A percentile compares a stretch with the other conserved stretches of the same genome.
Evolutionary conservation across 2,329 filamentous ascomycete genomes (phyloP).

Genomic region (Calonectria pauciramosa): DNA sequence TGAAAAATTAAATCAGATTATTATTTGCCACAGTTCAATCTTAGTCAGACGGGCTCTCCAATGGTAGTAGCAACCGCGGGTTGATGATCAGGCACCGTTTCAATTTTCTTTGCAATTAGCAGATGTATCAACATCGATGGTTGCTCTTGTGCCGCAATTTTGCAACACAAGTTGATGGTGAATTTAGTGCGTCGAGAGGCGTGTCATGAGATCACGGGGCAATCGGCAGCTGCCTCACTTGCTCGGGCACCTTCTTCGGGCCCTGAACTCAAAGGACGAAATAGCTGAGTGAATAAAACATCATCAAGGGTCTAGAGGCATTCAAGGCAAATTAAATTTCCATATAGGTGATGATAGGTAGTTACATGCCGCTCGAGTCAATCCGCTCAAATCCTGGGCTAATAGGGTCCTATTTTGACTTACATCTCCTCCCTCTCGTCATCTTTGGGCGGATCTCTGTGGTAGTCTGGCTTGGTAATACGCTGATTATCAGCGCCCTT

Average conservation of each 20-base stretch:
- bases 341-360: neutral
- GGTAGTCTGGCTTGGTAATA: conserved; percentile 55
- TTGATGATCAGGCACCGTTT: neutral
- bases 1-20: neutral
- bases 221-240: too few relatives aligned
- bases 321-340: too few relatives aligned
- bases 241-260: too few relatives aligned
- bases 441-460: neutral
- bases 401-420: neutral
- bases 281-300: too few relatives aligned
- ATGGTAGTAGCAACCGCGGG: fast-evolving
- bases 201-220: too few relatives aligned
- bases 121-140: too few relatives aligned
- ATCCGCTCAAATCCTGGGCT: neutral
- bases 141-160: too few relatives aligned
- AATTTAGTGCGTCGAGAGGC: too few relatives aligned
- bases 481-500: conserved; percentile 73
- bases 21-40: neutral
- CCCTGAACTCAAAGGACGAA: too few relatives aligned
- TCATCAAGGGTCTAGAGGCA: too few relatives aligned
- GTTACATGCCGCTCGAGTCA: neutral
- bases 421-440: neutral
- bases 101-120: neutral
- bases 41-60: neutral
- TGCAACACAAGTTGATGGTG: too few relatives aligned